Evolutionary conservation across 441 rosid genomes (phyloP), one percentile per base, ranked within the genome.

Genomic region (Metrosideros polymorpha): DNA sequence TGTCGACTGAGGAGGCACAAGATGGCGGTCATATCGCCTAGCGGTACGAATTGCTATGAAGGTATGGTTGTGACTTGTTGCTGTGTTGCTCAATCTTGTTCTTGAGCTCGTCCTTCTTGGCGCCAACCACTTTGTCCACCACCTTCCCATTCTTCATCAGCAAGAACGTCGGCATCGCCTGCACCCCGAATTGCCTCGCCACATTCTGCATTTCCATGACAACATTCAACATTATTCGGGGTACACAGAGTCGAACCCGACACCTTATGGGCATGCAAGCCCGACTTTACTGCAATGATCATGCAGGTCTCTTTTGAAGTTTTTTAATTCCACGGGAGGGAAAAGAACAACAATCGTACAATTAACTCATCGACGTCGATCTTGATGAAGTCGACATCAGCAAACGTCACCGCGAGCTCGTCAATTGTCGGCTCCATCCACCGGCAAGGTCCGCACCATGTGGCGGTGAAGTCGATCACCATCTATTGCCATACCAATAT

Each of bases 401-500:
- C 61, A 83, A 91, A 94, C 83, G 66, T 91, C 10, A 93, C 91
- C 32, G 94, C 93, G 29, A 92, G 89, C 84, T 94, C 95, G 49
- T 89, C 91, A 19, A 94, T 89, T 18, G 82, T 75, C 6, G 95
- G 96, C 27, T 94, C 96, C 89, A 95, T 91, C 57, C 85, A 50
- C 86, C 91, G 92, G 87, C 98, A 95, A 50, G 98, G 96, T 59
- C 96, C 95, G 49, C 98, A 96, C 98, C 99, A 94, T 39, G 91
- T 86, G 17, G 98, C 96, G 2, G 97, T 89, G 91, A 95, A 97
- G 87, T 95, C 93, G 51, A 94, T 87, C 87, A 95, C 99, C 92
- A 93, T 82, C 99, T 97, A 57, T 86, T 86, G 5, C 82, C 75
- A 61, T 85, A 47, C 90, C 24, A 84, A 53, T 57, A 43, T 79